These are phyloP conservation scores for Phoma sp. DNA, from an alignment of 2,329 filamentous ascomycete species.

Conservation along the genomic window DNA sequence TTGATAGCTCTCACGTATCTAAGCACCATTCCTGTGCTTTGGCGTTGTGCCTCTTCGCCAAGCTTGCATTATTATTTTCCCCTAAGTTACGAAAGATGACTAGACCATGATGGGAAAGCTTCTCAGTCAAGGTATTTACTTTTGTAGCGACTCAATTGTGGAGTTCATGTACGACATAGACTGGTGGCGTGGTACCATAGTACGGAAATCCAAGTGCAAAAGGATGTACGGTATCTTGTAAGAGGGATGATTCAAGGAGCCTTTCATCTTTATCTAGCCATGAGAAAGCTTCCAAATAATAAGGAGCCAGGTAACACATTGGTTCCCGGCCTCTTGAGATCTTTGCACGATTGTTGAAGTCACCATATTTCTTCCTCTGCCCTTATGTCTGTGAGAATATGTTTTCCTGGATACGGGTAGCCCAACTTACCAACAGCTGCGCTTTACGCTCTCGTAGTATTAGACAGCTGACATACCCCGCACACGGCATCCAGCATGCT, in stretches of 20 bases:
- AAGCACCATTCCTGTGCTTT: too few species aligned
- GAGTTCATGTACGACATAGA: neutral
- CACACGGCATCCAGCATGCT: neutral
- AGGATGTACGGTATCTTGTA: neutral
- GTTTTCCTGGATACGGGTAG: neutral
- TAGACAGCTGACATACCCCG: neutral
- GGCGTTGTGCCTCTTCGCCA: too few species aligned
- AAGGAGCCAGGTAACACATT: neutral
- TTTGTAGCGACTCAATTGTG: neutral
- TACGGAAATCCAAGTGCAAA: neutral
- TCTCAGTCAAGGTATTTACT: neutral
- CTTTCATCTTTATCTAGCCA: neutral
- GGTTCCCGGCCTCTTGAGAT: neutral
- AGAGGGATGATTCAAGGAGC: neutral
- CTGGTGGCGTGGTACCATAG: neutral
- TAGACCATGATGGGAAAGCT: neutral
- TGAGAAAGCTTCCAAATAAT: neutral
- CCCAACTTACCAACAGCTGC: too few species aligned
- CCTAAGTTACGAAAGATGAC: neutral
- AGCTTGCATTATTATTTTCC: too few species aligned
- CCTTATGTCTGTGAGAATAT: neutral
- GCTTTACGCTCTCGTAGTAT: neutral
- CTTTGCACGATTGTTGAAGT: neutral
- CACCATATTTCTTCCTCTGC: neutral
- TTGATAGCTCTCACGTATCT: too few species aligned